Evolutionary conservation across 345 rosid species (phyloP).

Genomic region (Moricandia moricandioides): DNA sequence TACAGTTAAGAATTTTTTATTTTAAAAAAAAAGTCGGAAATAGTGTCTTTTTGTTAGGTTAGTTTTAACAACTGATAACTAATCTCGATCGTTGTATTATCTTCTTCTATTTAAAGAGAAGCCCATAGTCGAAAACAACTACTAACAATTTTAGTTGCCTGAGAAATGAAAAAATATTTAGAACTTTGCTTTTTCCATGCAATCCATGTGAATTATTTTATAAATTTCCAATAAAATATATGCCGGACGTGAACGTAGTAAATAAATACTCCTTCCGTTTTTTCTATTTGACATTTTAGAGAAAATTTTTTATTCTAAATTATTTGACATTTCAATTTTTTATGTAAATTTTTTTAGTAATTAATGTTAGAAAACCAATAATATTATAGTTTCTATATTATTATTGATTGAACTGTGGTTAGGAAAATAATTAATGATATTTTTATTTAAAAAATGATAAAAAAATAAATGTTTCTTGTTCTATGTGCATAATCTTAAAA

Average conservation of each 20-base stretch:
- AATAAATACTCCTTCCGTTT: background rate
- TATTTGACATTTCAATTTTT: too few species aligned
- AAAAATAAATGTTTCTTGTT: too few species aligned
- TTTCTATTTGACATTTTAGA: too few species aligned
- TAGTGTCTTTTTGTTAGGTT: background rate
- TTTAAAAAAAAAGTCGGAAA: background rate
- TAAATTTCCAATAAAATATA: background rate
- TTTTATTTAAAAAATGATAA: too few species aligned
- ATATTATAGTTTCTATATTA: too few species aligned
- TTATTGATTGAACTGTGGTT: too few species aligned
- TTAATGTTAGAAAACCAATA: too few species aligned
- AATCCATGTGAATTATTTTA: slow-evolving; percentile 1
- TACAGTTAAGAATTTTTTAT: background rate
- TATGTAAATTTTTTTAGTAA: too few species aligned
- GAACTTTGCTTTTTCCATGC: background rate
- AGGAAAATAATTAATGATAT: too few species aligned
- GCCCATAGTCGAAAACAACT: background rate
- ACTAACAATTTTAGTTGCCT: background rate
- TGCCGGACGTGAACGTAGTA: background rate
- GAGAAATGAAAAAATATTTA: background rate
- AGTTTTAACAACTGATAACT: background rate
- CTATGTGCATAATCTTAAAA: too few species aligned
- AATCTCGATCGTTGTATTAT: background rate
- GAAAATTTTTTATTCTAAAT: too few species aligned
- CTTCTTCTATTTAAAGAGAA: background rate